Evolutionary conservation across 768 basidiomycete genomes (phyloP), one percentile per base, ranked within the genome.

Genomic region (Hericium erinaceus): DNA sequence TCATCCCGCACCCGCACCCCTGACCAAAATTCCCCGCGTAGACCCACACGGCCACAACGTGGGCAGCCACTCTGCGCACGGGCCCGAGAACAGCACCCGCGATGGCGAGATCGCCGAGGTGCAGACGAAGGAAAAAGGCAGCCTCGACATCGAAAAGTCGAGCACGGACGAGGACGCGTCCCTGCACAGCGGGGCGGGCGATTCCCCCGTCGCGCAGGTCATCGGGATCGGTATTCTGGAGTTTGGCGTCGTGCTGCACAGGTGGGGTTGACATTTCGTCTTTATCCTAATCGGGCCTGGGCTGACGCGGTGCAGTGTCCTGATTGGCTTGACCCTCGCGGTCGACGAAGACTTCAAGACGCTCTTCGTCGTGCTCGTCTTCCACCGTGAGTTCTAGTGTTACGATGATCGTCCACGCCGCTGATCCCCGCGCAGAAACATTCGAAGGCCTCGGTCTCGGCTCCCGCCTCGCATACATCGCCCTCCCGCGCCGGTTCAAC

Each of bases 371-470:
- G 95, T 98, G 54, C 69, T 97, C 24, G 73, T 93, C 64, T 94
- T 95, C 73, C 95, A 98, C 66, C 95, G 92, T 93, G 68, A 67
- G 89, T 81, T 11, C n/a, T 4, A 39, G 5, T 54, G 26, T 24
- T 15, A 46, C 33, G 38, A 26, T 39, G 24, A 5, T 48, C 52
- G 60, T 22, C 53, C n/a, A 16, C 15, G 28, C 15, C 49, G 15
- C 39, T n/a, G 11, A 28, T 50, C 7, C 28, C n/a, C 1, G 46
- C 53, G 7, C 65, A 93, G 90, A 95, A 79, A 88, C 81, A 46
- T 98, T 98, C 65, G 95, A 98, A 70, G 95, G 94, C 20, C 80
- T 98, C 48, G 95, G 93, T 68, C 75, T 98, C 20, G 95, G 95
- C 9, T 85, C 93, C 0, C 89, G 95, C 9, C 75, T 98, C 11